Evolutionary conservation across 2,329 filamentous ascomycete species (phyloP), one percentile per base, ranked within the genome.

Genomic region (Didymella keratinophila): DNA sequence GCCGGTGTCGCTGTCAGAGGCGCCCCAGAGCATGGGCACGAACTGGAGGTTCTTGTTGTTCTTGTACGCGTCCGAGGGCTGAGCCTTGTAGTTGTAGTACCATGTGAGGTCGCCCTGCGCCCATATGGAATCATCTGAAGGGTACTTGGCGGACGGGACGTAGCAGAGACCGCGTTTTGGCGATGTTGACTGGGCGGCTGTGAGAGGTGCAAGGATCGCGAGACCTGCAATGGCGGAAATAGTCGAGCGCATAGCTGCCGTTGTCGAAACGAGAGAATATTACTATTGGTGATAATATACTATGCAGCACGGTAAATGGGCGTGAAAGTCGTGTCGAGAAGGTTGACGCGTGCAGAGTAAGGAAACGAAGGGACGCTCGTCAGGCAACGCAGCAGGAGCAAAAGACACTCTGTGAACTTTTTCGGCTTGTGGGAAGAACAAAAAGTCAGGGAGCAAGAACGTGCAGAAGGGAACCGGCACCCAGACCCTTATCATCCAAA

Each of bases 1-100:
- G 70, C 80, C 78, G 27, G 78, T 73, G 56, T 81, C 64, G 50
- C 65, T 63, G 45, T 61, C 71, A 0, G 76, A 58, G 10, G 85
- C 79, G 30, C 89, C 89, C 88, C 89, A 94, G 59, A 93, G 84
- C 90, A 93, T 92, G 49, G 91, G 91, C 1, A 94, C 87, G 75
- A 92, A 95, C 73, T 91, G 83, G 66, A 94, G 86, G 25, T 48
- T 23, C 4, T 57, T n/a, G 55, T 62, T 39, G 42, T 69, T 70
- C 39, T 75, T 64, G 71, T 83, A 88, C 41, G 78, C 78, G 0
- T 81, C 61, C 0, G 87, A 85, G 1, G 90, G 89, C 3, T 75
- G 71, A 20, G 81, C 70, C 25, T 78, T 76, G 76, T 93, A 95
- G 80, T 93, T 94, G 83, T 94, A 95, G 81, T 95, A 95, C 91